phyloP scores from a whole-genome alignment of 306 rosid genomes.

The Gastrolobium bilobum region DNA sequence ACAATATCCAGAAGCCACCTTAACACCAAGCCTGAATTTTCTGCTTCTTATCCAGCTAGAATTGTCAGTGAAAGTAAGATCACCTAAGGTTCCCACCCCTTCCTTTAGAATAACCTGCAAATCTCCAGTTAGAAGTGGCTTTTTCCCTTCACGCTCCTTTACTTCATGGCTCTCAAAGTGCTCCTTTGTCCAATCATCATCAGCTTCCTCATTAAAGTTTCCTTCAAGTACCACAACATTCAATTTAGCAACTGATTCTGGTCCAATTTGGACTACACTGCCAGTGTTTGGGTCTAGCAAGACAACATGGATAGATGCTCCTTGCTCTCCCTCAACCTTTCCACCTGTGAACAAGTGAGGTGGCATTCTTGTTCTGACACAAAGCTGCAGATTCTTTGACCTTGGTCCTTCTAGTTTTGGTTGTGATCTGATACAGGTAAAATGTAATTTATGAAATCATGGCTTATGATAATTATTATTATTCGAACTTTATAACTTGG shows the following conservation, averaged over 20 bases:
- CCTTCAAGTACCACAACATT: constrained; percentile 76
- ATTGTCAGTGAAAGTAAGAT: constrained; percentile 71
- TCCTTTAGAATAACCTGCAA: constrained; percentile 65
- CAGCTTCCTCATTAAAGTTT: constrained; percentile 65
- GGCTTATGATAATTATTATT: background rate
- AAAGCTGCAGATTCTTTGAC: constrained; percentile 62
- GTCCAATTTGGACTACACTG: constrained; percentile 59
- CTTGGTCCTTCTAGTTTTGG: constrained; percentile 59
- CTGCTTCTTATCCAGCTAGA: constrained; percentile 47
- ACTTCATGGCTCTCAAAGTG: constrained; percentile 67
- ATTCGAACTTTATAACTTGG: too few relatives aligned
- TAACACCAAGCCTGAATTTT: constrained; percentile 76
- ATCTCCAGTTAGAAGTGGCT: constrained; percentile 77
- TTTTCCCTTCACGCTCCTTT: constrained; percentile 77
- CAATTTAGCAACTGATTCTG: constrained; percentile 61
- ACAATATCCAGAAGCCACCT: constrained; percentile 59
- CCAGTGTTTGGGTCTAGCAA: constrained; percentile 61
- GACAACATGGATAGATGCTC: constrained; percentile 63
- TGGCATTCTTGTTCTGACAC: constrained; percentile 73
- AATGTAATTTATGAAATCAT: constrained; percentile 14
- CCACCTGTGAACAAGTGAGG: constrained; percentile 81
- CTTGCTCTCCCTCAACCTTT: constrained; percentile 78
- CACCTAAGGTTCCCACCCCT: constrained; percentile 73
- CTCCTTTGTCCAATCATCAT: constrained; percentile 59
- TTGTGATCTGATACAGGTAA: constrained; percentile 51